Evolutionary conservation across 1,284 basidiomycete genomes (phyloP).

Genomic region (Leccinum subrobustum): DNA sequence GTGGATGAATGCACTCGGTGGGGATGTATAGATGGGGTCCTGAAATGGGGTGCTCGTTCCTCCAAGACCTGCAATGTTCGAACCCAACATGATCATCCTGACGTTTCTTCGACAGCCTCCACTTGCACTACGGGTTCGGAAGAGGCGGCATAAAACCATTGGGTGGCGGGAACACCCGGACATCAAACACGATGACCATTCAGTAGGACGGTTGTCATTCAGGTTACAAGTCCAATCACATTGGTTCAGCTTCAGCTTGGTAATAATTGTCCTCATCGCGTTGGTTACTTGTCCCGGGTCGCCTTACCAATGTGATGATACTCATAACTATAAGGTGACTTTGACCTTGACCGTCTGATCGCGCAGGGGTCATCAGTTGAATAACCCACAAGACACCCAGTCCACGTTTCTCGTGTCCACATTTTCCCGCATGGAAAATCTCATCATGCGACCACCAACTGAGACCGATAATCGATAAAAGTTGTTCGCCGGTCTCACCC

Average conservation of each 20-base stretch:
- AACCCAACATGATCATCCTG: neutral
- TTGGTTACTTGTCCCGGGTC: neutral
- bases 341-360: neutral
- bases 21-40: slow-evolving; percentile 12
- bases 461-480: no score
- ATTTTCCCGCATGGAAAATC: neutral
- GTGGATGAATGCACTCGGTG: slow-evolving; percentile 62
- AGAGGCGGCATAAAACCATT: neutral
- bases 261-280: neutral
- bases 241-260: neutral
- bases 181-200: neutral
- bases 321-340: neutral
- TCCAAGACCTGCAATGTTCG: slow-evolving; percentile 2
- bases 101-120: neutral
- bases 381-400: neutral
- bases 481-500: neutral
- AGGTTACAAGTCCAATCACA: neutral
- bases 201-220: neutral
- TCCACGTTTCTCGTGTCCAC: neutral
- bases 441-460: no score
- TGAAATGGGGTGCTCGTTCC: slow-evolving; percentile 1
- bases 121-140: neutral
- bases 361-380: neutral
- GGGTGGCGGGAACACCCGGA: neutral
- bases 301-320: neutral